phyloP scores from a whole-genome alignment of 192 early-diverging fungal species.

The Coemansia sp. region DNA sequence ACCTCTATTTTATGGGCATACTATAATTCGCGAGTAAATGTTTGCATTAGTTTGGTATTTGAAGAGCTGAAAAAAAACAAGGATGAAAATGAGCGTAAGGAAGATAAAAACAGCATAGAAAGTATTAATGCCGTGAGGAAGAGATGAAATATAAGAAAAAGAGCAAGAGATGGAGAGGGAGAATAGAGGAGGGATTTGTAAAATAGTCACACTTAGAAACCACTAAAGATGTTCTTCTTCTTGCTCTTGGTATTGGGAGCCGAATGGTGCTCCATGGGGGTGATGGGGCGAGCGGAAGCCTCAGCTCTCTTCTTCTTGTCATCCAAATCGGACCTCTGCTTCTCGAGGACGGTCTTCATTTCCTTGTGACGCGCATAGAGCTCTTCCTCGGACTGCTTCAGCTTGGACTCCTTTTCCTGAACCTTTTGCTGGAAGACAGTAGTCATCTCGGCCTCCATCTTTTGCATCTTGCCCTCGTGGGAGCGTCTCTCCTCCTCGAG shows the following conservation, averaged over 20 bases:
- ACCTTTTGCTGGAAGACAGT: conserved; percentile 98
- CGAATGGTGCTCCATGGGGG: conserved; percentile 52
- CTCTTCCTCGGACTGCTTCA: conserved; percentile 97
- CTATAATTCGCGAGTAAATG: neutral
- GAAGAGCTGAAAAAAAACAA: conserved; percentile 10
- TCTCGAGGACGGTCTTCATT: conserved; percentile 97
- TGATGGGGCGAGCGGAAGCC: conserved; percentile 45
- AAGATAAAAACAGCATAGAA: neutral
- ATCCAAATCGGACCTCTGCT: conserved; percentile 88
- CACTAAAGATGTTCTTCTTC: conserved; percentile 57
- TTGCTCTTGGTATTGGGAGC: conserved; percentile 45
- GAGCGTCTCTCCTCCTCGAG: conserved; percentile 88
- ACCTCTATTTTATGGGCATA: neutral
- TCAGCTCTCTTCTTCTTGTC: conserved; percentile 92
- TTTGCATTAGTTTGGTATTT: conserved; percentile 1
- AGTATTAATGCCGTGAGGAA: too few relatives aligned
- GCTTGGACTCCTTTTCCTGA: conserved; percentile 95
- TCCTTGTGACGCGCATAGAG: conserved; percentile 95
- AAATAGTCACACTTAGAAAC: conserved; percentile 32
- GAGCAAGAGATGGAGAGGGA: neutral
- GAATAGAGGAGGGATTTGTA: neutral
- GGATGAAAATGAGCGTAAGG: conserved; percentile 4
- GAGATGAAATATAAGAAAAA: conserved; percentile 2
- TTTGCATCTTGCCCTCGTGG: conserved; percentile 93
- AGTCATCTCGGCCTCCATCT: conserved; percentile 99